A percentile compares a stretch with the other conserved stretches of the same genome.
Conservation (phyloP, 2,329 filamentous ascomycete species). For the Fusarium sp. region DNA sequence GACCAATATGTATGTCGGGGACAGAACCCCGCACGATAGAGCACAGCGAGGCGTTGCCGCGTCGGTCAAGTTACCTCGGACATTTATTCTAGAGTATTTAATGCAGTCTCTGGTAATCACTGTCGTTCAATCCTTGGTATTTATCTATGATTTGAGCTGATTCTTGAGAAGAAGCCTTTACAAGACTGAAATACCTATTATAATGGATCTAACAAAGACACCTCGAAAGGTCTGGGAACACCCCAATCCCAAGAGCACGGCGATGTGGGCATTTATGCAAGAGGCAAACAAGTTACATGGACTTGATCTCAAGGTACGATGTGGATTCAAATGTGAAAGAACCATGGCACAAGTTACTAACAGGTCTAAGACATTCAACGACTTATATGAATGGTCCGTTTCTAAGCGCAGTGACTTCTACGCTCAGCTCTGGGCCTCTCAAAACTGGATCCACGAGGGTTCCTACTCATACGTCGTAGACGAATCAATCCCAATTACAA, state of each 20-base stretch:
- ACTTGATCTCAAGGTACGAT: constrained; percentile 64
- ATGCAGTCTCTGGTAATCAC: neutral
- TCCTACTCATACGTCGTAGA: constrained; percentile 70
- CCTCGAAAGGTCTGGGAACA: constrained; percentile 76
- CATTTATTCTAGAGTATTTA: neutral
- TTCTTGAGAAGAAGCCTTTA: neutral
- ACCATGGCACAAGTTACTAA: neutral
- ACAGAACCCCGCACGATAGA: constrained; percentile 36
- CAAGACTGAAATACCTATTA: neutral
- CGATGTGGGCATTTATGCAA: constrained; percentile 75
- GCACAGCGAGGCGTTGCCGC: neutral
- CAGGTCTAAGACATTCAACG: constrained; percentile 66
- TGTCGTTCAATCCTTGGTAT: neutral
- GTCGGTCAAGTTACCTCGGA: constrained; percentile 33
- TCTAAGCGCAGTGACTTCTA: constrained; percentile 71
- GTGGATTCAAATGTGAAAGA: too few species aligned
- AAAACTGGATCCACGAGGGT: constrained; percentile 71
- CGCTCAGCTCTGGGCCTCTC: constrained; percentile 67
- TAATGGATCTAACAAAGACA: constrained; percentile 48
- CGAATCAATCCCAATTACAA: constrained; percentile 73
- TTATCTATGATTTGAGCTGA: neutral
- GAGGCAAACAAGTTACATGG: constrained; percentile 66
- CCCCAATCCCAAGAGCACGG: constrained; percentile 66
- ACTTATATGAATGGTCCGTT: constrained; percentile 77
- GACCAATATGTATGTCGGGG: neutral